A percentile compares a stretch with the other conserved stretches of the same genome.
Evolutionary conservation across 2,329 filamentous ascomycete genomes (phyloP).

Genomic region (Diaporthe nobilis): DNA sequence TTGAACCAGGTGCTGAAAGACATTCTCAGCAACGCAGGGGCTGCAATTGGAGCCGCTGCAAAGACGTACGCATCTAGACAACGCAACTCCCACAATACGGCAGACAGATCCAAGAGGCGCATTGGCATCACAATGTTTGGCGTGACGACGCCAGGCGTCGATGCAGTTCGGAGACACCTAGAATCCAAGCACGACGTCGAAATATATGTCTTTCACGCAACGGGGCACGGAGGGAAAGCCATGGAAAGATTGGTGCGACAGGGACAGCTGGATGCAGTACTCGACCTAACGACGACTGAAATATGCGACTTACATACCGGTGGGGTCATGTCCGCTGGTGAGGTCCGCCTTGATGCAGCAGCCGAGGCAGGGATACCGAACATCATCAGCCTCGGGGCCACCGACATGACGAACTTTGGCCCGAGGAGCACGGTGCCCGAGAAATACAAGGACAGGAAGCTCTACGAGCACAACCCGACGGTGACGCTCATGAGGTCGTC

Average conservation of each 20-base stretch:
- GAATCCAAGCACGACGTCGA: conserved; percentile 64
- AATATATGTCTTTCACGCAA: conserved; percentile 75
- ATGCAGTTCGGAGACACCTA: conserved; percentile 66
- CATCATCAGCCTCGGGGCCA: conserved; percentile 62
- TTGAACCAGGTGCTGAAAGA: conserved; percentile 70
- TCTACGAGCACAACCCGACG: conserved; percentile 76
- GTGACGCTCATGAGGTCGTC: conserved; percentile 78
- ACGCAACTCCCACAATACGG: conserved; percentile 9
- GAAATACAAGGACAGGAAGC: conserved; percentile 62
- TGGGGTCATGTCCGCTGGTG: conserved; percentile 73
- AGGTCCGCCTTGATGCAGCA: conserved; percentile 69
- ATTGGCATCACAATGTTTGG: conserved; percentile 82
- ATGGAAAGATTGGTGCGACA: conserved; percentile 76
- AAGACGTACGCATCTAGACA: conserved; percentile 53
- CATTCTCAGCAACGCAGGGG: conserved; percentile 74
- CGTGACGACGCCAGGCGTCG: conserved; percentile 77
- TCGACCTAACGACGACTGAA: conserved; percentile 82
- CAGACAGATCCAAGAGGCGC: conserved; percentile 52
- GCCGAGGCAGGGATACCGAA: conserved; percentile 69
- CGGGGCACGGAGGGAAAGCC: conserved; percentile 75
- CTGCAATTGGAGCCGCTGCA: conserved; percentile 72
- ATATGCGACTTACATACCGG: conserved; percentile 75
- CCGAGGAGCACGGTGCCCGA: conserved; percentile 68
- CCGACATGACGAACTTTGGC: conserved; percentile 77
- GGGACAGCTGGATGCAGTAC: conserved; percentile 72